These are phyloP conservation scores for Phytophthora capsici DNA, from an alignment of 352 stramenopile genomes.

Conservation along the genomic window DNA sequence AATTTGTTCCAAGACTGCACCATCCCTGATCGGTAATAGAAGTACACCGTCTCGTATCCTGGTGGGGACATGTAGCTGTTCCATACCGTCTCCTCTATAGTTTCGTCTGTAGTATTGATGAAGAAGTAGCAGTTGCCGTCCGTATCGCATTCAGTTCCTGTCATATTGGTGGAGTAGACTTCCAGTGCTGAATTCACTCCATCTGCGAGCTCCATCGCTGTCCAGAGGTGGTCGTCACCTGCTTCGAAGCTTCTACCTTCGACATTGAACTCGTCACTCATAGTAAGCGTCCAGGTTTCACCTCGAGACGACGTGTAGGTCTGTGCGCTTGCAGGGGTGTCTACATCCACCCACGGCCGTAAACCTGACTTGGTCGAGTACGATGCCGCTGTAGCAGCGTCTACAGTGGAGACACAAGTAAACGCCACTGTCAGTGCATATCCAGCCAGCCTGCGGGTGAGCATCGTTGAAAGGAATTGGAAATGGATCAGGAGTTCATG, in stretches of 20 bases:
- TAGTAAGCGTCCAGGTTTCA: conserved; percentile 69
- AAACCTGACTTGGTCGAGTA: conserved; percentile 58
- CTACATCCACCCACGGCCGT: conserved; percentile 57
- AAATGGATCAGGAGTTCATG: conserved; percentile 13
- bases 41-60: conserved; percentile 50
- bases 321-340: conserved; percentile 42
- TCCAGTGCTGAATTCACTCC: conserved; percentile 69
- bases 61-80: conserved; percentile 64
- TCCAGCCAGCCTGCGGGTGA: conserved; percentile 3
- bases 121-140: conserved; percentile 63
- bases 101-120: conserved; percentile 57
- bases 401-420: neutral
- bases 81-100: conserved; percentile 52
- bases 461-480: conserved; percentile 10
- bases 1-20: conserved; percentile 94
- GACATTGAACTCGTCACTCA: conserved; percentile 80
- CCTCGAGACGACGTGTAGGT: conserved; percentile 53
- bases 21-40: conserved; percentile 75
- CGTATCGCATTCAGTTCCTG: conserved; percentile 4
- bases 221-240: conserved; percentile 95
- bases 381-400: conserved; percentile 16
- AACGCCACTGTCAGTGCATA: neutral
- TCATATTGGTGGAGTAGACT: conserved; percentile 69
- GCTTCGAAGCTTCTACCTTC: conserved; percentile 86
- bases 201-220: conserved; percentile 69